These are phyloP conservation scores for Marasmius oreades DNA, from an alignment of 1,284 basidiomycete species.

Conservation along the genomic window DNA sequence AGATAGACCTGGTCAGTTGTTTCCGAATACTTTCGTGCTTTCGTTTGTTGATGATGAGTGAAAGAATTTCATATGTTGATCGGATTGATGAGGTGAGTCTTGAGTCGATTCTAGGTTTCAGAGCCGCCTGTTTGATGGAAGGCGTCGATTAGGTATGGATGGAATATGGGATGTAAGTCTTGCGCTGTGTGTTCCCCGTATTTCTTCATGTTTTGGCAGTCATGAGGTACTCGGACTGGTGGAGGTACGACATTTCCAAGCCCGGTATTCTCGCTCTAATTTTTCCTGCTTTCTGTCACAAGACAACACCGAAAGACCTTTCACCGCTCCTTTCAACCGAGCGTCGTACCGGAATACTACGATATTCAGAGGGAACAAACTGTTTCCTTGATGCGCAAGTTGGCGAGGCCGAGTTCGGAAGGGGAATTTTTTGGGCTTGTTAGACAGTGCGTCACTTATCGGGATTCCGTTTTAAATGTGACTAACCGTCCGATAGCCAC, in stretches of 20 bases:
- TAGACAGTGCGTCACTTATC: neutral
- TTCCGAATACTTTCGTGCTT: neutral
- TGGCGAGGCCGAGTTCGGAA: neutral
- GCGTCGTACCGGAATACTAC: neutral
- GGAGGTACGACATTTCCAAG: neutral
- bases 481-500: neutral
- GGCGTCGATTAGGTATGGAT: neutral
- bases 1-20: neutral
- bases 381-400: neutral
- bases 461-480: too few relatives aligned
- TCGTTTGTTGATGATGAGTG: neutral
- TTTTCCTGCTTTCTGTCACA: neutral
- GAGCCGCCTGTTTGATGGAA: neutral
- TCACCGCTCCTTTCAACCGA: neutral
- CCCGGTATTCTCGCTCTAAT: neutral
- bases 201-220: neutral
- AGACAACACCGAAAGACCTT: conserved; percentile 1
- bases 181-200: too few relatives aligned
- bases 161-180: neutral
- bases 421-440: neutral
- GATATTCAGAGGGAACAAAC: neutral
- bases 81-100: neutral
- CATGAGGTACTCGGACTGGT: neutral
- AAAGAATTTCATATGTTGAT: neutral
- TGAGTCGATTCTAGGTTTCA: neutral